Evolutionary conservation across 805 yeast genomes (phyloP), one percentile per base, ranked within the genome.

Genomic region (Candida patagonica): DNA sequence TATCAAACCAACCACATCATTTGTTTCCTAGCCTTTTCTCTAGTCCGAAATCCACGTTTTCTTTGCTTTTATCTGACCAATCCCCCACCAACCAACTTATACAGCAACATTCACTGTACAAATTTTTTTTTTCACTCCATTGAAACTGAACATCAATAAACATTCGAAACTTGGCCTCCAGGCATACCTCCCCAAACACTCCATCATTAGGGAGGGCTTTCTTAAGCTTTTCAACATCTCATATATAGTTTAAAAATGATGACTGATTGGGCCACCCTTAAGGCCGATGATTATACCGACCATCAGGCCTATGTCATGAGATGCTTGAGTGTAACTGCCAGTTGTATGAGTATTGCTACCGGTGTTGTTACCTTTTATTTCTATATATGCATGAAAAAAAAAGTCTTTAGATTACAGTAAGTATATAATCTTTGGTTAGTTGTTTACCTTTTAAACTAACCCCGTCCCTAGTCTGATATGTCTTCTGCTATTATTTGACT

Each of bases 401-500:
- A 49, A 33, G 51, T 47, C 25, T 56, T 56, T 33, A 47, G 60
- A 7, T 59, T 55, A 36, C 60, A 66, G 30, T 40, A 30, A 37
- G 40, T 37, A 29, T 29, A 8, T 8, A 10, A 29, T 29, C 31
- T 8, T 29, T 29, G 13, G 9, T 29, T 29, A 10, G 8, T n/a
- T 29, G 8, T 12, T 29, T 10, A 7, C 31, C 16, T 29, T n/a
- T n/a, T 29, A 15, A 10, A 7, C 8, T 8, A 7, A 10, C 16
- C 16, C 13, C n/a, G 25, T 16, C 12, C 13, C 10, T 19, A 37
- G 40, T 42, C 66, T 87, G 44, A 78, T 86, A 47, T 62, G 76
- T 33, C 73, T 80, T 39, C 63, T 87, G 39, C 65, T 84, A n/a
- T 59, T 71, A 12, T 84, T 75, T 55, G 95, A 87, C 59, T 71